phyloP scores from a whole-genome alignment of 768 basidiomycete species.

The Asterophora parasitica region DNA sequence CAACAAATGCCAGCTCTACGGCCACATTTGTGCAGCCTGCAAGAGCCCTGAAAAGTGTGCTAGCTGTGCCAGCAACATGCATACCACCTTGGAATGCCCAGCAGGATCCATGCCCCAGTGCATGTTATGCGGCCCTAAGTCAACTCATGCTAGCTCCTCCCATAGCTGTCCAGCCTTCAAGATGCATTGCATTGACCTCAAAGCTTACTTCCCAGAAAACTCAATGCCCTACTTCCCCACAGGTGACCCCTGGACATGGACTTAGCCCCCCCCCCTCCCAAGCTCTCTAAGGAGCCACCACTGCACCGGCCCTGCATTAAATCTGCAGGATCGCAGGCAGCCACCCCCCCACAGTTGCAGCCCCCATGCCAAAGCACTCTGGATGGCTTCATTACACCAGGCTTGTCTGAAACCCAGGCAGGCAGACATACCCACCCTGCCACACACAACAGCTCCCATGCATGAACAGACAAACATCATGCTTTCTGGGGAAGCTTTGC shows the following conservation, averaged over 20 bases:
- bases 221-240: slow-evolving; percentile 10
- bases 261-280: neutral
- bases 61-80: too few relatives aligned
- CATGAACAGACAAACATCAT: slow-evolving; percentile 16
- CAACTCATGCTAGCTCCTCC: slow-evolving; percentile 2
- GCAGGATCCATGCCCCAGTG: neutral
- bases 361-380: neutral
- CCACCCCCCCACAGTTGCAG: neutral
- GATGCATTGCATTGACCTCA: neutral
- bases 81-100: too few relatives aligned
- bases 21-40: neutral
- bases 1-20: slow-evolving; percentile 5
- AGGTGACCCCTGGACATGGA: slow-evolving; percentile 3
- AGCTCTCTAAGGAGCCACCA: neutral
- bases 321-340: neutral
- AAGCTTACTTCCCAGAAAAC: slow-evolving; percentile 7
- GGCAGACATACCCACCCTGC: too few relatives aligned
- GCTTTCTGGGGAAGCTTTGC: neutral
- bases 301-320: neutral
- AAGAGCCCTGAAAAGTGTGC: too few relatives aligned
- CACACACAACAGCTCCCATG: slow-evolving; percentile 11
- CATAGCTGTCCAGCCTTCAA: slow-evolving; percentile 2
- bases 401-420: too few relatives aligned
- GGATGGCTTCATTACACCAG: neutral
- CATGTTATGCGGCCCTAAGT: slow-evolving; percentile 3